A percentile compares a stretch with the other conserved stretches of the same genome.
These are phyloP conservation scores for Eucalyptus decipiens DNA, from an alignment of 345 rosid genomes.

Conservation along the genomic window DNA sequence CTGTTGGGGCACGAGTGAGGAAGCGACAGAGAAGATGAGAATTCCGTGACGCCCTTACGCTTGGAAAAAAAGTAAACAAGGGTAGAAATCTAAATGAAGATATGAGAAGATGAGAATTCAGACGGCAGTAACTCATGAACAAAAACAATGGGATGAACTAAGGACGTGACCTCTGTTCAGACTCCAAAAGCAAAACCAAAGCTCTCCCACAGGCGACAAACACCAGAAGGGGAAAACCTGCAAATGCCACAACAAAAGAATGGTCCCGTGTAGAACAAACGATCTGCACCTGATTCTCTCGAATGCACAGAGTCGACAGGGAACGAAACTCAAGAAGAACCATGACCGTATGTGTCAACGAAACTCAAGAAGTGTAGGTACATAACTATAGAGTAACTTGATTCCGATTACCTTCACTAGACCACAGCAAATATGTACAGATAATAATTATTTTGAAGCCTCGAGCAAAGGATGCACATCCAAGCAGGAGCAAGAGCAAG, in stretches of 20 bases:
- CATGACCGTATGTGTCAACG: fast-evolving
- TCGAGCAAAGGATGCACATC: neutral
- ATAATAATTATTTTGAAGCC: neutral
- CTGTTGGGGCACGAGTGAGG: too few relatives aligned
- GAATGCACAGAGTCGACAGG: fast-evolving
- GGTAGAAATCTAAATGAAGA: neutral
- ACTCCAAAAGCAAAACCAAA: constrained; percentile 75
- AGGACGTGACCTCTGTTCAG: neutral
- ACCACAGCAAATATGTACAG: neutral
- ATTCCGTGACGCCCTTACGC: neutral
- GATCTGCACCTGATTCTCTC: neutral
- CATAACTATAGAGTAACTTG: neutral
- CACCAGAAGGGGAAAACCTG: neutral
- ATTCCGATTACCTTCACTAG: neutral
- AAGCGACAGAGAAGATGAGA: too few relatives aligned
- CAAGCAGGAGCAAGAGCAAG: neutral
- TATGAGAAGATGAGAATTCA: neutral
- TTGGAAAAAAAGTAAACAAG: neutral
- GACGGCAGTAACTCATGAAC: neutral
- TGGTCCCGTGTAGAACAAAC: neutral
- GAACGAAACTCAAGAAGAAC: neutral
- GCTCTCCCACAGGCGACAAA: neutral
- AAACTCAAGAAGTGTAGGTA: neutral
- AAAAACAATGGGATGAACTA: neutral
- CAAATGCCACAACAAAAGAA: neutral